Percentiles rank a stretch among this genome's conserved stretches.
Conservation (phyloP, 2,329 filamentous ascomycete genomes). For the Acrodontium crateriforme region DNA sequence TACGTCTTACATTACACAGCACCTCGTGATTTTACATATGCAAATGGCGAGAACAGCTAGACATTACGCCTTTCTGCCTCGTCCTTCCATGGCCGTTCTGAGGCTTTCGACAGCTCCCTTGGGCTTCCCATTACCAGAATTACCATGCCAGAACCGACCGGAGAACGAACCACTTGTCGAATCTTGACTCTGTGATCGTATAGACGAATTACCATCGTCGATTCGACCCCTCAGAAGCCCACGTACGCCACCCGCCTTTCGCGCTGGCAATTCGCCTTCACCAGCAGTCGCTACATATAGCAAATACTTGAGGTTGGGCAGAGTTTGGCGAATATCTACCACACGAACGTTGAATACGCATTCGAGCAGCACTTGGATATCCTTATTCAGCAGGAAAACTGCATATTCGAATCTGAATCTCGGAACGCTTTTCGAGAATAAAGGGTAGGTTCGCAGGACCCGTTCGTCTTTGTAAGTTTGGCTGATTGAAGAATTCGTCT, state of each 20-base stretch:
- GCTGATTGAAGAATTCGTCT: conserved; percentile 11
- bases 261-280: conserved; percentile 43
- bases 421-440: conserved; percentile 54
- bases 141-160: conserved; percentile 10
- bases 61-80: no score
- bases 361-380: conserved; percentile 60
- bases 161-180: conserved; percentile 12
- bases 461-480: conserved; percentile 10
- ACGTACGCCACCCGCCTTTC: conserved; percentile 41
- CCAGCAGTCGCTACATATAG: conserved; percentile 81
- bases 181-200: conserved; percentile 12
- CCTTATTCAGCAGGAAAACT: conserved; percentile 92
- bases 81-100: conserved; percentile 6
- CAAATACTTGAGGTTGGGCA: conserved; percentile 88
- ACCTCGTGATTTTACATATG: no score
- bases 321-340: conserved; percentile 78
- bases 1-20: no score
- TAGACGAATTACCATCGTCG: conserved; percentile 8
- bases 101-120: conserved; percentile 18
- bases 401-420: conserved; percentile 91
- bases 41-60: no score
- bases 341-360: conserved; percentile 58
- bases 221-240: conserved; percentile 25
- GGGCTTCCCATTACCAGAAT: conserved; percentile 7
- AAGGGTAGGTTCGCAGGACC: conserved; percentile 48